Evolutionary conservation across 306 rosid species (phyloP), one percentile per base, ranked within the genome.

Genomic region (Vicia villosa): DNA sequence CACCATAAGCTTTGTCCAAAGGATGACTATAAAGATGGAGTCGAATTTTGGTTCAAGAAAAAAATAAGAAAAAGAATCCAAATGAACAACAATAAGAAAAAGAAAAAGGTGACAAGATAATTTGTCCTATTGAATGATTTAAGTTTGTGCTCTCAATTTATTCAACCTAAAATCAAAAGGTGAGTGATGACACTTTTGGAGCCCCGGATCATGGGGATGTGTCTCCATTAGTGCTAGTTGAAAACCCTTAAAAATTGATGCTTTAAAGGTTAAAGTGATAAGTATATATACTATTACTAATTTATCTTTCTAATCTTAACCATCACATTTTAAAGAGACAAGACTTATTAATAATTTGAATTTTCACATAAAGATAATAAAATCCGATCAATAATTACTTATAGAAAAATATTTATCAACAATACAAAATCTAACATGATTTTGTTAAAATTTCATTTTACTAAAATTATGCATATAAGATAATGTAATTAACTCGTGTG

Each of bases 201-300:
- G 62, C 74, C 70, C 69, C 64, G 68, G 51, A 72, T 81, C 72
- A 76, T 76, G 81, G 79, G 66, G 79, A 81, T 81, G 79, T 72
- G 41, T 30, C 81, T 58, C 67, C 38, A 67, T 28, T 71, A 40
- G 73, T 55, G 46, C 38, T 59, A 64, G 42, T 50, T 47, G 37
- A 16, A 52, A 74, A 74, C 10, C 58, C 32, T 22, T 68, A 30
- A 46, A 74, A 63, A 64, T 70, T 34, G 45, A 58, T 64, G 36
- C 47, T 32, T 57, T 59, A 19, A 63, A 32, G 34, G 3, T n/a
- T 45, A 69, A 47, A 69, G 38, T 15, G 10, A 34, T 34, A 34
- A 34, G 10, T 34, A 8, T 34, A n/a, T n/a, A 24, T 24, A 24
- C 28, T 24, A 24, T 7, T 34, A 32, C 37, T 6, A 5, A 6